These are phyloP conservation scores for Taiozyma sp. DNA, from an alignment of 1,139 yeast genomes.

Conservation along the genomic window DNA sequence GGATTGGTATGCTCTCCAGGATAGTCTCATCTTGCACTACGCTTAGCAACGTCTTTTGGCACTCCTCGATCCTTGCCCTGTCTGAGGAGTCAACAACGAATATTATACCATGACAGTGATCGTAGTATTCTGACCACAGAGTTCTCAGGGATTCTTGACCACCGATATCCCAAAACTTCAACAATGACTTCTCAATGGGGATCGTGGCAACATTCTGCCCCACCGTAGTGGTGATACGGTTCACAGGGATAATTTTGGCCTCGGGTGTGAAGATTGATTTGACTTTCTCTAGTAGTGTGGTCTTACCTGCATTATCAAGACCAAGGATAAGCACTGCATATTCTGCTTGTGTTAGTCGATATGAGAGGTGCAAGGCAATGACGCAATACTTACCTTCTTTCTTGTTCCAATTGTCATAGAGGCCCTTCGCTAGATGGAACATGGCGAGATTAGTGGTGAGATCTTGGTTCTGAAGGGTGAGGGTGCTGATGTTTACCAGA, in stretches of 20 bases:
- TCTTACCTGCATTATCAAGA: conserved; percentile 93
- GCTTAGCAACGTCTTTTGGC: conserved; percentile 53
- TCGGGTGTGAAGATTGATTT: conserved; percentile 46
- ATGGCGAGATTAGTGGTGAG: conserved; percentile 26
- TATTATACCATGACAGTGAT: conserved; percentile 84
- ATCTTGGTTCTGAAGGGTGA: background rate
- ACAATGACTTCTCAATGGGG: conserved; percentile 45
- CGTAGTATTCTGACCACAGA: conserved; percentile 85
- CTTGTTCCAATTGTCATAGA: conserved; percentile 52
- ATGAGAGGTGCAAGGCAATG: background rate
- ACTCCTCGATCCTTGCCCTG: conserved; percentile 75
- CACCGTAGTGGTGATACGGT: conserved; percentile 61
- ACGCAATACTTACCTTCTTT: conserved; percentile 38
- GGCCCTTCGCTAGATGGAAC: conserved; percentile 64
- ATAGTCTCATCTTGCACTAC: conserved; percentile 49
- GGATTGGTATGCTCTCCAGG: conserved; percentile 71
- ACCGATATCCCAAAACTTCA: conserved; percentile 95
- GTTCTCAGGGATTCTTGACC: conserved; percentile 82
- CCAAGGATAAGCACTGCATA: conserved; percentile 81
- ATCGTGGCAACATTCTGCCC: conserved; percentile 71
- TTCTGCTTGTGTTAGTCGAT: conserved; percentile 30
- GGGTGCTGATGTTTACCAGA: background rate
- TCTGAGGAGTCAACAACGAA: conserved; percentile 93
- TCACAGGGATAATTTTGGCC: conserved; percentile 38
- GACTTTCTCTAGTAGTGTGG: conserved; percentile 68